Evolutionary conservation across 768 basidiomycete species (phyloP).

Genomic region (Gyrodon lividus): DNA sequence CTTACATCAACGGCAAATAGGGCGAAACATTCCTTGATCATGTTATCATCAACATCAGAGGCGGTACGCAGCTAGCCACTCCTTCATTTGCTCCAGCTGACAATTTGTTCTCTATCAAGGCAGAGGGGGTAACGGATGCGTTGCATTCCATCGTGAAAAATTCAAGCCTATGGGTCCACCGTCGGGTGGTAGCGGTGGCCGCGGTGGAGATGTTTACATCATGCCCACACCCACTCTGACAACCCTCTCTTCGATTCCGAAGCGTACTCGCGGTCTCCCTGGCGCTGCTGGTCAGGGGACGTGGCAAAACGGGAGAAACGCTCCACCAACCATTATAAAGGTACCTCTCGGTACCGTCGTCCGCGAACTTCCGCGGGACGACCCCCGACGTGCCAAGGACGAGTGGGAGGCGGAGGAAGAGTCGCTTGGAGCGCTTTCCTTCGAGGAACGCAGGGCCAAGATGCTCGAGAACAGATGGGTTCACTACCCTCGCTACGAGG

Average conservation of each 20-base stretch:
- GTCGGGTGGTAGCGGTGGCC: slow-evolving; percentile 90
- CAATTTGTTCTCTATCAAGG: slow-evolving; percentile 42
- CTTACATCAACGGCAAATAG: slow-evolving; percentile 35
- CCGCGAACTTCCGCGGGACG: slow-evolving; percentile 65
- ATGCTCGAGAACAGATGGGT: slow-evolving; percentile 73
- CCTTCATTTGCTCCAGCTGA: background rate
- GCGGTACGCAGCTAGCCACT: slow-evolving; percentile 45
- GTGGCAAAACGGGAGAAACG: slow-evolving; percentile 82
- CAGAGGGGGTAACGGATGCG: slow-evolving; percentile 86
- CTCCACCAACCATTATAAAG: slow-evolving; percentile 66
- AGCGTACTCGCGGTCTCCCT: slow-evolving; percentile 61
- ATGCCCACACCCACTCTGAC: slow-evolving; percentile 75
- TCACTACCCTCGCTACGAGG: slow-evolving; percentile 70
- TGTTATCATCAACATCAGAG: slow-evolving; percentile 73
- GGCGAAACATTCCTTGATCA: slow-evolving; percentile 82
- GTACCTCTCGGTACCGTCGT: slow-evolving; percentile 93
- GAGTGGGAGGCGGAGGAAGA: slow-evolving; percentile 77
- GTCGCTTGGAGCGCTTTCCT: slow-evolving; percentile 45
- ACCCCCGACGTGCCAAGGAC: slow-evolving; percentile 61
- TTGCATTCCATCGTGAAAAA: slow-evolving; percentile 91
- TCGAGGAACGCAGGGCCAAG: slow-evolving; percentile 48
- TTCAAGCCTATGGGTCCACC: slow-evolving; percentile 83
- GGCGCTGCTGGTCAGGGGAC: slow-evolving; percentile 80
- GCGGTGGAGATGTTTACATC: slow-evolving; percentile 86
- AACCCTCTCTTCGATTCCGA: slow-evolving; percentile 70